phyloP scores from a whole-genome alignment of 371 early-diverging fungal species.

The Mortierella sp. region DNA sequence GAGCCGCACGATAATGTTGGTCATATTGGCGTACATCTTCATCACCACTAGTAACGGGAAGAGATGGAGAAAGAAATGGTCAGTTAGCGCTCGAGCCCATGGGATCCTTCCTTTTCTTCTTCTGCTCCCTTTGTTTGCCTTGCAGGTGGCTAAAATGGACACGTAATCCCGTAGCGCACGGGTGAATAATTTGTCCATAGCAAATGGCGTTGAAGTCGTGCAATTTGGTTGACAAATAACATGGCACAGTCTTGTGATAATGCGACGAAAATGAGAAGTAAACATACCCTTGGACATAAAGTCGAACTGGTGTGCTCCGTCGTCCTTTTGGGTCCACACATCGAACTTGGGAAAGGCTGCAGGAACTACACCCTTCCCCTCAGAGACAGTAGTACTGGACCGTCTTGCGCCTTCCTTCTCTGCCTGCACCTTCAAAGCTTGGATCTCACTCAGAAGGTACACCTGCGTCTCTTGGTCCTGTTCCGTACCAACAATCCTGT shows the following conservation, averaged over 20 bases:
- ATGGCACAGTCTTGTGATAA: not conserved
- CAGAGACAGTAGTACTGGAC: not conserved
- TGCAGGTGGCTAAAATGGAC: not conserved
- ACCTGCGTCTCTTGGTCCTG: constrained; percentile 35
- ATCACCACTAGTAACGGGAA: constrained; percentile 63
- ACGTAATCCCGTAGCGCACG: not conserved
- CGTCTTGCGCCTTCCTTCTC: constrained; percentile 7
- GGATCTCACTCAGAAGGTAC: constrained; percentile 22
- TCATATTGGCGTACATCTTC: constrained; percentile 77
- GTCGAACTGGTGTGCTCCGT: constrained; percentile 80
- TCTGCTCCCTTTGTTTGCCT: not conserved
- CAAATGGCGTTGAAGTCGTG: not conserved
- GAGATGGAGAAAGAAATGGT: too few species aligned
- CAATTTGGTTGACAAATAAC: not conserved
- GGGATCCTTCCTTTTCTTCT: not conserved
- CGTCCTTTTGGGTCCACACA: constrained; percentile 67
- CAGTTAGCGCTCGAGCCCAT: not conserved
- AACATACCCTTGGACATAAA: constrained; percentile 76
- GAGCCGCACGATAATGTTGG: constrained; percentile 79
- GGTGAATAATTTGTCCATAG: not conserved
- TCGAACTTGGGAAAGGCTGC: constrained; percentile 64
- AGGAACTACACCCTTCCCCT: not conserved
- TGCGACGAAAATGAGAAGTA: not conserved
- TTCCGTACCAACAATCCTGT: constrained; percentile 60
- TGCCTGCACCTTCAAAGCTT: constrained; percentile 23